Evolutionary conservation across 495 filamentous ascomycete species (phyloP).

Genomic region (Bathelium albidoporum): DNA sequence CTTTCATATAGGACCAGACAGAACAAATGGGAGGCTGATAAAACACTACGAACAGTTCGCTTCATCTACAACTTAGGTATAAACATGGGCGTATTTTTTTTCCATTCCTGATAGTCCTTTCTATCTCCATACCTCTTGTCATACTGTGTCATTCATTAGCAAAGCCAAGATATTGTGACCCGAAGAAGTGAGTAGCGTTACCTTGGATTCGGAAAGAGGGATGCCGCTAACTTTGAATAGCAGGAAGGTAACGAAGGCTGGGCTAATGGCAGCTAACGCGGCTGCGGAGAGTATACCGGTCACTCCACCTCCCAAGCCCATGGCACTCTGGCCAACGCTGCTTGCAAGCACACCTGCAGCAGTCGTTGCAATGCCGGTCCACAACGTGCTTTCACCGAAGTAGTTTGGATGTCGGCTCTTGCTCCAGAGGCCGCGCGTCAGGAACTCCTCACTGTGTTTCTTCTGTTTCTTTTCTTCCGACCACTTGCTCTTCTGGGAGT

Average conservation of each 20-base stretch:
- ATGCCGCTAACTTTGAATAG: slow-evolving; percentile 42
- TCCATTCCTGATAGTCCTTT: slow-evolving; percentile 58
- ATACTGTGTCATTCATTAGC: slow-evolving; percentile 40
- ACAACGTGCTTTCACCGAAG: slow-evolving; percentile 55
- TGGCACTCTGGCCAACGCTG: slow-evolving; percentile 33
- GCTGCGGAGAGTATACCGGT: slow-evolving; percentile 32
- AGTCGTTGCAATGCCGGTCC: slow-evolving; percentile 49
- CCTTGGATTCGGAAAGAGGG: slow-evolving; percentile 3
- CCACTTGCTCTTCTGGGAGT: slow-evolving; percentile 51
- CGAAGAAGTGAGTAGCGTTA: background rate
- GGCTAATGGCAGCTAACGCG: slow-evolving; percentile 45
- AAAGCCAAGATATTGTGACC: background rate
- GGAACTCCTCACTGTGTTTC: slow-evolving; percentile 51
- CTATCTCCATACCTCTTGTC: slow-evolving; percentile 51
- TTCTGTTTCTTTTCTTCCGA: slow-evolving; percentile 44
- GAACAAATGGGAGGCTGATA: too few species aligned
- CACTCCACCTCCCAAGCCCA: slow-evolving; percentile 38
- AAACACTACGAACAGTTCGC: too few species aligned
- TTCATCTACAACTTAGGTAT: slow-evolving; percentile 45
- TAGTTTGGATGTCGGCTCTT: slow-evolving; percentile 57
- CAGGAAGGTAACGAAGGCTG: slow-evolving; percentile 51
- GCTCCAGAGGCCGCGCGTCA: slow-evolving; percentile 49
- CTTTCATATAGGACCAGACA: too few species aligned
- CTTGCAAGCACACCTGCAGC: slow-evolving; percentile 41
- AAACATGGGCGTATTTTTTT: slow-evolving; percentile 54